Conservation (phyloP, 495 filamentous ascomycete genomes). For the Annulohypoxylon moriforme region DNA sequence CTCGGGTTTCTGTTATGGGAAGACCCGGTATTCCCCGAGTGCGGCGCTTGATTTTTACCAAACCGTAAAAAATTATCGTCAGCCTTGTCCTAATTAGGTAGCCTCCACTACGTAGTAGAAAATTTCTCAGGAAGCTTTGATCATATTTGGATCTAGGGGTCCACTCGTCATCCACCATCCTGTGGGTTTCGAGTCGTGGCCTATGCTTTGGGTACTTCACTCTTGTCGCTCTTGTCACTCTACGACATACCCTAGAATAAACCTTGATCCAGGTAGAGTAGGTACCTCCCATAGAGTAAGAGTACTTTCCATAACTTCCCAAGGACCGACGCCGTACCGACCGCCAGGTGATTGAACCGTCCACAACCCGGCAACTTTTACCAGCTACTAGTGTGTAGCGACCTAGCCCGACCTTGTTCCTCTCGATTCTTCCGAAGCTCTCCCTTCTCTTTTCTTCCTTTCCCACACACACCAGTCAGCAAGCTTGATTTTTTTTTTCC, state of each 20-base stretch:
- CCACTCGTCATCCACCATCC: slow-evolving; percentile 25
- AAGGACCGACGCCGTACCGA: slow-evolving; percentile 29
- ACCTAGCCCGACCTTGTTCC: slow-evolving; percentile 36
- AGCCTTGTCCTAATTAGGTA: slow-evolving; percentile 51
- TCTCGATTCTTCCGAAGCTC: slow-evolving; percentile 46
- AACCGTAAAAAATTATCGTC: slow-evolving; percentile 35
- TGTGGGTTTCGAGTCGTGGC: slow-evolving; percentile 34
- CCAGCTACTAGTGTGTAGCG: slow-evolving; percentile 18
- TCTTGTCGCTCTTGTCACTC: background rate
- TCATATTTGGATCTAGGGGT: slow-evolving; percentile 22
- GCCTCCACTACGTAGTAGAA: slow-evolving; percentile 36
- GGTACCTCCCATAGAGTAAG: background rate
- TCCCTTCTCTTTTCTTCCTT: slow-evolving; percentile 53
- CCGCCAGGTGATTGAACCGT: slow-evolving; percentile 17
- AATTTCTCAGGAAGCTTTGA: slow-evolving; percentile 35
- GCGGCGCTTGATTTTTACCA: slow-evolving; percentile 20
- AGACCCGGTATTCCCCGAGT: slow-evolving; percentile 44
- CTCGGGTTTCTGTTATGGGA: slow-evolving; percentile 35
- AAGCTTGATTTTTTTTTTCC: slow-evolving; percentile 49
- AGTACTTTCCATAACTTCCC: slow-evolving; percentile 17
- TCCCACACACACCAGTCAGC: slow-evolving; percentile 53
- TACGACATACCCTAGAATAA: slow-evolving; percentile 3
- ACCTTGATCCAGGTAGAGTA: background rate
- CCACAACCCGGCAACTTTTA: slow-evolving; percentile 33
- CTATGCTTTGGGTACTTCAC: slow-evolving; percentile 3